These are phyloP conservation scores for Senna siamea DNA, from an alignment of 306 rosid genomes.

Conservation along the genomic window DNA sequence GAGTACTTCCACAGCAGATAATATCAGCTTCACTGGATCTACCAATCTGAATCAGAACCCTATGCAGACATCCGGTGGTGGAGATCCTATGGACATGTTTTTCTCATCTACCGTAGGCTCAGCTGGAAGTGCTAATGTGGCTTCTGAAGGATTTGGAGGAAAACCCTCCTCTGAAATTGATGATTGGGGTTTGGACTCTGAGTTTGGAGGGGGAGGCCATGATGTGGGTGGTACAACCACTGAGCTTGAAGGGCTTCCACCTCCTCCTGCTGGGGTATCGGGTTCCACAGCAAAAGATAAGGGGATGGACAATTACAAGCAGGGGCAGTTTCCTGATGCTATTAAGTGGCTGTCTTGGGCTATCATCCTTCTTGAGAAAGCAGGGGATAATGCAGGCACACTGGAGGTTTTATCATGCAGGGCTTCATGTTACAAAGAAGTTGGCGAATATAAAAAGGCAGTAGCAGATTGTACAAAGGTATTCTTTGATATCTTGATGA, in stretches of 20 bases:
- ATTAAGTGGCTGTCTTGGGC: conserved; percentile 99
- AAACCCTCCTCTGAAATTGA: conserved; percentile 56
- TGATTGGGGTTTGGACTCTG: conserved; percentile 84
- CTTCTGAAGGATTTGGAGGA: conserved; percentile 47
- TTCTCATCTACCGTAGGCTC: conserved; percentile 61
- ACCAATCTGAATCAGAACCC: conserved; percentile 46
- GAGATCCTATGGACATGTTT: conserved; percentile 81
- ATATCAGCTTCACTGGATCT: conserved; percentile 51
- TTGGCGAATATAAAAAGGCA: conserved; percentile 96
- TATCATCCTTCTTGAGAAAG: conserved; percentile 73
- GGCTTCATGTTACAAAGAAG: conserved; percentile 99
- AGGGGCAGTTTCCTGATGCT: conserved; percentile 96
- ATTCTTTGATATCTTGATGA: conserved; percentile 28
- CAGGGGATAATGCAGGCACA: conserved; percentile 56
- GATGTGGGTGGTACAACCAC: conserved; percentile 76
- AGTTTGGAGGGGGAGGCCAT: conserved; percentile 67
- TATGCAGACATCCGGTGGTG: conserved; percentile 54
- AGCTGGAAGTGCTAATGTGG: conserved; percentile 39
- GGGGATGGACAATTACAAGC: conserved; percentile 93
- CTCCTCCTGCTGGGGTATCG: conserved; percentile 89
- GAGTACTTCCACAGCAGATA: conserved; percentile 36
- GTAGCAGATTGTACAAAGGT: conserved; percentile 99
- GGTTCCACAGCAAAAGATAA: conserved; percentile 78
- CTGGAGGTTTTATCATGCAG: conserved; percentile 82
- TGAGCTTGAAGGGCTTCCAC: conserved; percentile 97